Conservation (phyloP, 108 stramenopile species). For the Skeletonema menzelii region DNA sequence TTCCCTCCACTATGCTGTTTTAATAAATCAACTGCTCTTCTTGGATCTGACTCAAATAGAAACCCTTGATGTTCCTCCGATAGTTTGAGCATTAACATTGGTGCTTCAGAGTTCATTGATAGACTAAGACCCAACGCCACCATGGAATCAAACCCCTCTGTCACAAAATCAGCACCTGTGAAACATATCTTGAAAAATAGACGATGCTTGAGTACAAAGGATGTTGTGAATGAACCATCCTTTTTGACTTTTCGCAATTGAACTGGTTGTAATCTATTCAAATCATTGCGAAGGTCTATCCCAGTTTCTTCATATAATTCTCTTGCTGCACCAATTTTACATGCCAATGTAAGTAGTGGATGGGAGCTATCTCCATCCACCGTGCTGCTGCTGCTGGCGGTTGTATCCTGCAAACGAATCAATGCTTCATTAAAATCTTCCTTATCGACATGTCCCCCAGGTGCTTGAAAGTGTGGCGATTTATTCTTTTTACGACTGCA, state of each 20-base stretch:
- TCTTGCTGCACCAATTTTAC: slow-evolving; percentile 66
- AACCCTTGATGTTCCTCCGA: slow-evolving; percentile 85
- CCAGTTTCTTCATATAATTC: slow-evolving; percentile 86
- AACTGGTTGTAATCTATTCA: slow-evolving; percentile 58
- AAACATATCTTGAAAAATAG: slow-evolving; percentile 62
- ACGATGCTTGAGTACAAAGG: slow-evolving; percentile 54
- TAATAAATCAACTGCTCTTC: slow-evolving; percentile 43
- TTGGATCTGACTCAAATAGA: slow-evolving; percentile 62
- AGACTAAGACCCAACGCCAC: slow-evolving; percentile 4
- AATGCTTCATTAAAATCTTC: slow-evolving; percentile 59
- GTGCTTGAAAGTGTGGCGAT: slow-evolving; percentile 74
- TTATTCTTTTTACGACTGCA: slow-evolving; percentile 82
- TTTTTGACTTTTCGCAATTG: slow-evolving; percentile 22
- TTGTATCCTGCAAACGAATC: slow-evolving; percentile 1
- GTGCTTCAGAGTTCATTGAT: slow-evolving; percentile 22
- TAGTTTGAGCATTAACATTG: slow-evolving; percentile 48
- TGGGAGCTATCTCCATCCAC: background rate
- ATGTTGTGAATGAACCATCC: slow-evolving; percentile 50
- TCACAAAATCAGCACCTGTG: slow-evolving; percentile 58
- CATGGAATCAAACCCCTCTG: slow-evolving; percentile 1
- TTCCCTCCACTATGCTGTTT: slow-evolving; percentile 72
- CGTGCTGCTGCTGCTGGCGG: background rate
- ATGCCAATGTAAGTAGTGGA: slow-evolving; percentile 52
- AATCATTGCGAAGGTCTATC: slow-evolving; percentile 56
- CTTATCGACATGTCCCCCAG: slow-evolving; percentile 82